phyloP scores from a whole-genome alignment of 306 rosid species.

The Crataegus laevigata region DNA sequence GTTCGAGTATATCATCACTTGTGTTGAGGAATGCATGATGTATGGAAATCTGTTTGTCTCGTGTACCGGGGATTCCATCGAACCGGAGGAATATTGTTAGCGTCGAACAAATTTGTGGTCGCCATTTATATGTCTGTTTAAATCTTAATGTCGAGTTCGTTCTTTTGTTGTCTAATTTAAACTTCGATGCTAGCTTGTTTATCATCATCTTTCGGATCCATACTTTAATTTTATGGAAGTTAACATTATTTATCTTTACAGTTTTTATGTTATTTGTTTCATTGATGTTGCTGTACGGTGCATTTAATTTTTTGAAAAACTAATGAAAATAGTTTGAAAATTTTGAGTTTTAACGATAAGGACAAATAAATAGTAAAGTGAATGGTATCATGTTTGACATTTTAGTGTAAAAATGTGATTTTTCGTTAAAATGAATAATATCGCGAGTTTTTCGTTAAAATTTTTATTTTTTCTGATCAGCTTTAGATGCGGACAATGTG shows the following conservation, averaged over 20 bases:
- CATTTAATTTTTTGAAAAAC: too few species aligned
- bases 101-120: background rate
- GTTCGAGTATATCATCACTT: background rate
- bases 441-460: too few species aligned
- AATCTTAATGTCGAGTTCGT: background rate
- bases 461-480: too few species aligned
- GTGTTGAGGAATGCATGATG: background rate
- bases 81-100: background rate
- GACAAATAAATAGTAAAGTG: too few species aligned
- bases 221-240: background rate
- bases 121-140: background rate
- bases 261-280: background rate
- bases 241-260: background rate
- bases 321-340: too few species aligned
- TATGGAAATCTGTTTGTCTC: background rate
- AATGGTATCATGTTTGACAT: too few species aligned
- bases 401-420: too few species aligned
- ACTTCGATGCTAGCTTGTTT: background rate
- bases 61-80: background rate
- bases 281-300: background rate
- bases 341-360: too few species aligned
- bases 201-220: background rate
- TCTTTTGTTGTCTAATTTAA: background rate
- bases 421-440: too few species aligned
- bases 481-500: too few species aligned